phyloP scores from a whole-genome alignment of 2,329 filamentous ascomycete genomes.

The Exophiala calicioides region DNA sequence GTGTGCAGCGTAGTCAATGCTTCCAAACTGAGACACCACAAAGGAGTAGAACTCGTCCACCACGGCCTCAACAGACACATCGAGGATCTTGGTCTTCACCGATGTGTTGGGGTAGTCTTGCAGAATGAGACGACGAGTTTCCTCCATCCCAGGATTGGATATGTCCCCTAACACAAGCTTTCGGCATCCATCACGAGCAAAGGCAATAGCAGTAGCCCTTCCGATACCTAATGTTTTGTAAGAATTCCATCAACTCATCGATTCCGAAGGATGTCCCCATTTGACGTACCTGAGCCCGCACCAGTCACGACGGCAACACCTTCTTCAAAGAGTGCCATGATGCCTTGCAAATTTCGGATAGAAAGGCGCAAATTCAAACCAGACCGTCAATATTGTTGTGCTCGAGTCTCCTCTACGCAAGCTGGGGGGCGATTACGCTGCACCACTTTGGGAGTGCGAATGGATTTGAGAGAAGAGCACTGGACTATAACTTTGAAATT shows the following conservation, averaged over 20 bases:
- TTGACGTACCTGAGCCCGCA: conserved; percentile 3
- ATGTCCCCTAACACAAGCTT: not conserved
- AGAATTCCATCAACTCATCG: no score
- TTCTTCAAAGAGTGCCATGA: no score
- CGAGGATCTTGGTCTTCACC: not conserved
- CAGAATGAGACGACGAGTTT: not conserved
- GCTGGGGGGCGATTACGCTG: no score
- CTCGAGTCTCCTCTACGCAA: no score
- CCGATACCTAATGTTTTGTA: not conserved
- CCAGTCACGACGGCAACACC: not conserved
- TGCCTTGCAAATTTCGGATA: no score
- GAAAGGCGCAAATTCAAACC: no score
- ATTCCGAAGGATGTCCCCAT: no score
- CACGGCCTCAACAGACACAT: not conserved
- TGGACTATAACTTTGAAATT: no score
- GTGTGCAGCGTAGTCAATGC: conserved; percentile 2
- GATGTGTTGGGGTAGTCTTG: not conserved
- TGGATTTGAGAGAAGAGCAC: no score
- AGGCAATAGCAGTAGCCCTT: conserved; percentile 4
- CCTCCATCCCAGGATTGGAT: not conserved
- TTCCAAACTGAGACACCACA: not conserved
- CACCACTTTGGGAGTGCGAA: no score
- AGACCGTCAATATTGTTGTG: no score
- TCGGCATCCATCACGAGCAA: conserved; percentile 4
- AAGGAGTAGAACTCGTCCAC: not conserved